Percentiles rank a stretch among this genome's conserved stretches.
These are phyloP conservation scores for Quercus mongolica DNA, from an alignment of 306 rosid species.

Conservation along the genomic window DNA sequence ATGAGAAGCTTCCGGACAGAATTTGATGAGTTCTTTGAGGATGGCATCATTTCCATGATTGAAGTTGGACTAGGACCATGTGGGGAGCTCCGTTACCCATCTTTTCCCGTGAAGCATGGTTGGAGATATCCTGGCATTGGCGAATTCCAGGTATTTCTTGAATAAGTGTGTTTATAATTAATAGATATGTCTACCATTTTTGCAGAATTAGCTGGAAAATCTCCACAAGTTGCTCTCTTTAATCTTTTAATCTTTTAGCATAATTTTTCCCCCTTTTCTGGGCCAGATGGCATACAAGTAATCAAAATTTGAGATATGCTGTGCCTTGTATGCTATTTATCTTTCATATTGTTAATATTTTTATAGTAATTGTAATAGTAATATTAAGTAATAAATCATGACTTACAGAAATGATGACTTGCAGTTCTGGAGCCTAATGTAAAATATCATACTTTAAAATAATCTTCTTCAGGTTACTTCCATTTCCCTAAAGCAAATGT, in stretches of 20 bases:
- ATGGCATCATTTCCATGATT: slow-evolving; percentile 72
- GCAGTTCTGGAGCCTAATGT: not conserved
- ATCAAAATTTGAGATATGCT: not conserved
- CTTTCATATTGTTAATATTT: not conserved
- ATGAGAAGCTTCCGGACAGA: slow-evolving; percentile 98
- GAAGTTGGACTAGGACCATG: slow-evolving; percentile 97
- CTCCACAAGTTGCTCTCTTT: slow-evolving; percentile 7
- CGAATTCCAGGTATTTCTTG: slow-evolving; percentile 83
- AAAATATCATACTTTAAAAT: not conserved
- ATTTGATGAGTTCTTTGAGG: slow-evolving; percentile 78
- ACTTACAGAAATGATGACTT: not conserved
- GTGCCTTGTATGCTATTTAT: not conserved
- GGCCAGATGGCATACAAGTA: not conserved
- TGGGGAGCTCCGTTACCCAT: slow-evolving; percentile 93
- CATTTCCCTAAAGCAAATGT: not conserved
- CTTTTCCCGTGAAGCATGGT: slow-evolving; percentile 94
- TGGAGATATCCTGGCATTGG: slow-evolving; percentile 99
- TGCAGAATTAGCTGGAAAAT: slow-evolving; percentile 6
- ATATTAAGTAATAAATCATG: not conserved
- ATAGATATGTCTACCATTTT: slow-evolving; percentile 11
- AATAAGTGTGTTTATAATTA: not conserved
- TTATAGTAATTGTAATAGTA: not conserved
- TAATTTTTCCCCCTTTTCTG: not conserved
- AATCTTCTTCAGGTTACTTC: not conserved
- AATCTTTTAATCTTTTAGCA: not conserved